These are phyloP conservation scores for Sicyos baderoa DNA, from an alignment of 306 rosid species.

Conservation along the genomic window DNA sequence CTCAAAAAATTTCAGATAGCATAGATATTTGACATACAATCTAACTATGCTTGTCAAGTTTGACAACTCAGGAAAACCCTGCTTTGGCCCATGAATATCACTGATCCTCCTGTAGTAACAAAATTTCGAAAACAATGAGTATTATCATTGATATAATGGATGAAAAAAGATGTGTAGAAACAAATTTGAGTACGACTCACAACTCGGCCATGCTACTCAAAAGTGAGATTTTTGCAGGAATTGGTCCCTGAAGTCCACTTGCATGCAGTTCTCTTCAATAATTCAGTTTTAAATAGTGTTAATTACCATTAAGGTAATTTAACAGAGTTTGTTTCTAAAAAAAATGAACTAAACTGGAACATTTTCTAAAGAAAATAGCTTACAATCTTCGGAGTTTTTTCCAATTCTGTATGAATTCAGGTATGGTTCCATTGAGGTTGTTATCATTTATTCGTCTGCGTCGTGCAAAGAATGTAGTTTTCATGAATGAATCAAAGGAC, in stretches of 20 bases:
- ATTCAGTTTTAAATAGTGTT: constrained; percentile 26
- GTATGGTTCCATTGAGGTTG: constrained; percentile 56
- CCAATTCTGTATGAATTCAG: constrained; percentile 69
- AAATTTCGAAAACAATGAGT: constrained; percentile 13
- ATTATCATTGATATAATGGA: not conserved
- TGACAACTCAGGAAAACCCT: constrained; percentile 48
- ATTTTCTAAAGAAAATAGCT: constrained; percentile 26
- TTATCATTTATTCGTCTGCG: constrained; percentile 78
- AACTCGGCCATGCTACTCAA: constrained; percentile 40
- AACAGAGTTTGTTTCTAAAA: not conserved
- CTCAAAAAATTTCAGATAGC: constrained; percentile 9
- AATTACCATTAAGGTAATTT: not conserved
- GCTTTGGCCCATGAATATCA: constrained; percentile 60
- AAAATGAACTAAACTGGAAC: constrained; percentile 12
- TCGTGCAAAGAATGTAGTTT: constrained; percentile 18
- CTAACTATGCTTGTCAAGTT: constrained; percentile 31
- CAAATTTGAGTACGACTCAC: constrained; percentile 40
- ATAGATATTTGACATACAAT: constrained; percentile 46
- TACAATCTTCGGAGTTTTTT: constrained; percentile 54
- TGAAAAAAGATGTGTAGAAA: not conserved
- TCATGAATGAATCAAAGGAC: constrained; percentile 4
- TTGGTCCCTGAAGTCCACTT: constrained; percentile 86
- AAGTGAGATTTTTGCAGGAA: constrained; percentile 54
- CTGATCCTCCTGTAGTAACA: constrained; percentile 54
- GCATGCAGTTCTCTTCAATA: constrained; percentile 64